Evolutionary conservation across 2,329 filamentous ascomycete genomes (phyloP), one percentile per base, ranked within the genome.

Genomic region (Nemania abortiva): DNA sequence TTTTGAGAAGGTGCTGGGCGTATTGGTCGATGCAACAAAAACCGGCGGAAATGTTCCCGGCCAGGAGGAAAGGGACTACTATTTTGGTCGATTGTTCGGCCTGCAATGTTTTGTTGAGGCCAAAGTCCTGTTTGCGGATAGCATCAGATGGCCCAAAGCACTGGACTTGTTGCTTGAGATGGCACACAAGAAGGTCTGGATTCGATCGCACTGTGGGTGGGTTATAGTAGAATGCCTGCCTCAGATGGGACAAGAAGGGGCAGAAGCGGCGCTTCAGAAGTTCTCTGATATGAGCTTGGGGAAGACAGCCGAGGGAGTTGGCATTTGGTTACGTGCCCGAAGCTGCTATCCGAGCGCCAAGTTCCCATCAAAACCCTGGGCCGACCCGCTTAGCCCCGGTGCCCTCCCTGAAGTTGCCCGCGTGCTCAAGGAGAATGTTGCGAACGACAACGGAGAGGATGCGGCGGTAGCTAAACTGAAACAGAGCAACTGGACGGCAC

Each of bases 61-160:
- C 42, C 87, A 97, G 84, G 95, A 98, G 82, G 91, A 94, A 81
- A 88, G 93, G 74, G 94, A 98, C 77, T 90, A 94, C 78, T 88
- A 90, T 72, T 92, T 97, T 72, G 96, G 96, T 6, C 90, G 93
- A 73, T 83, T 98, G 0, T 98, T 98, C 76, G 95, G 94, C 2
- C 87, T 95, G 52, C 92, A 97, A 79, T 93, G 93, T 68, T 90
- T 98, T 70, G 89, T 98, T 53, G 90, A 94, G 79, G 93, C 95
- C 13, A 88, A 88, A 4, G 87, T 94, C 49, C 82, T 97, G 13
- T 91, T 95, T 74, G 80, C 84, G 3, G 84, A 88, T 39, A 81
- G 84, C 20, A 83, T 87, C 4, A 86, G 84, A 75, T 94, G 91
- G 89, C 84, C 85, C 54, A 84, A 86, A 63, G 84, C 97, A n/a